Evolutionary conservation across 768 basidiomycete species (phyloP), one percentile per base, ranked within the genome.

Genomic region (Panellus pusillus): DNA sequence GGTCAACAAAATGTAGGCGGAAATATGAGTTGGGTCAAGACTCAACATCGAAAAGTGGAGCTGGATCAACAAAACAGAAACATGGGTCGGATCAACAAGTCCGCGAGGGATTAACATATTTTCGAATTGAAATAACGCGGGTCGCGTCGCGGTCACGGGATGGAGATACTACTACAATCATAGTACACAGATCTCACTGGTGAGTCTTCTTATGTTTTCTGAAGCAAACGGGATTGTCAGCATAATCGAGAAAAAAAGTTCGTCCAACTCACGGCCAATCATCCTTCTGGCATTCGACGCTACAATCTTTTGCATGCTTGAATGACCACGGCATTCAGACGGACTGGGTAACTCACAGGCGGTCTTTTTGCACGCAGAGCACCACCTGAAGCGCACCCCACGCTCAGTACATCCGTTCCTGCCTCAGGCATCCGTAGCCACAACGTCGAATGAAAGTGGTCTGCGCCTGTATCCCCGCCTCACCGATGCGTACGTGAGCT

Each of bases 401-500:
- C 70, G 54, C 43, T 64, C 66, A 35, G 58, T 61, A 40, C 70
- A 72, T 19, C 38, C 55, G 15, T 5, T 19, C 17, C 58, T 56
- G 15, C 54, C 60, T 44, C 70, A 71, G 12, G 63, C 63, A 47
- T 70, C 65, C 43, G 69, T 70, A 8, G 70, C 70, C 41, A 67
- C 54, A 18, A 61, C 54, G n/a, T n/a, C n/a, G n/a, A n/a, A n/a
- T n/a, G 31, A 63, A 55, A n/a, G 55, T 58, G 6, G 39, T 40
- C 24, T 63, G 61, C 2, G 45, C n/a, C 6, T 50, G 58, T 6
- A 60, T 31, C 28, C 24, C 44, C 11, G 61, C 61, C 41, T 58
- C 61, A 14, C 63, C 63, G 2, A 65, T 12, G 38, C 68, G 55
- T 15, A 50, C 31, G 31, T 60, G 38, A 40, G 63, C 58, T 42